phyloP scores from a whole-genome alignment of 2,329 filamentous ascomycete species.

The Exophiala phaeomuriformis region DNA sequence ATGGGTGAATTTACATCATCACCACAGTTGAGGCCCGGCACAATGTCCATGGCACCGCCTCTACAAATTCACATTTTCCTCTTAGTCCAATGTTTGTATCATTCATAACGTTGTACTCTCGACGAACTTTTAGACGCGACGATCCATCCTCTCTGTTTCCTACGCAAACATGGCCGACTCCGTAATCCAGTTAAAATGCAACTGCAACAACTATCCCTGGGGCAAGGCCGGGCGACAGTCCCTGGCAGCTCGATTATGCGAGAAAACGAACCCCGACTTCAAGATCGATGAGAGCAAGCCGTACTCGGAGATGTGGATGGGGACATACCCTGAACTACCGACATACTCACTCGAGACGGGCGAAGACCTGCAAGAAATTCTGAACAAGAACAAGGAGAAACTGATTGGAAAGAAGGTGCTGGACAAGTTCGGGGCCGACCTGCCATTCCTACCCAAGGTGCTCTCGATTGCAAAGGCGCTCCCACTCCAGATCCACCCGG shows the following conservation, averaged over 20 bases:
- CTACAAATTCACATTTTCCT: too few species aligned
- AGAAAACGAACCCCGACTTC: constrained; percentile 57
- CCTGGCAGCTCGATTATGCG: constrained; percentile 57
- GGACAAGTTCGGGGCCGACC: constrained; percentile 55
- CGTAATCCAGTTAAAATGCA: constrained; percentile 29
- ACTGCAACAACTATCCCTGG: constrained; percentile 57
- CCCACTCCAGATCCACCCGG: constrained; percentile 66
- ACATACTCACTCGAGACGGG: constrained; percentile 57
- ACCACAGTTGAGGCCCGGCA: background rate
- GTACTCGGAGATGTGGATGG: constrained; percentile 71
- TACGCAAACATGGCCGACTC: constrained; percentile 21
- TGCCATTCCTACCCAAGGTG: constrained; percentile 70
- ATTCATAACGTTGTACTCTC: background rate
- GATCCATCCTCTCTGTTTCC: background rate
- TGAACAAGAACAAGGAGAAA: constrained; percentile 54
- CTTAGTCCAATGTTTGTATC: too few species aligned
- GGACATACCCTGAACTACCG: constrained; percentile 64
- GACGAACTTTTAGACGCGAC: background rate
- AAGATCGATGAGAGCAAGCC: constrained; percentile 55
- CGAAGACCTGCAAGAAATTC: constrained; percentile 57
- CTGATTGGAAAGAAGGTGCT: constrained; percentile 58
- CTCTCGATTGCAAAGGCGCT: constrained; percentile 69
- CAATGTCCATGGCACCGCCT: background rate
- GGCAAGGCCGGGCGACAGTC: constrained; percentile 61
- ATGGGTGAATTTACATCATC: constrained; percentile 5